A percentile compares a stretch with the other conserved stretches of the same genome.
These are phyloP conservation scores for Aspergillus sergii DNA, from an alignment of 2,329 filamentous ascomycete species.

Conservation along the genomic window DNA sequence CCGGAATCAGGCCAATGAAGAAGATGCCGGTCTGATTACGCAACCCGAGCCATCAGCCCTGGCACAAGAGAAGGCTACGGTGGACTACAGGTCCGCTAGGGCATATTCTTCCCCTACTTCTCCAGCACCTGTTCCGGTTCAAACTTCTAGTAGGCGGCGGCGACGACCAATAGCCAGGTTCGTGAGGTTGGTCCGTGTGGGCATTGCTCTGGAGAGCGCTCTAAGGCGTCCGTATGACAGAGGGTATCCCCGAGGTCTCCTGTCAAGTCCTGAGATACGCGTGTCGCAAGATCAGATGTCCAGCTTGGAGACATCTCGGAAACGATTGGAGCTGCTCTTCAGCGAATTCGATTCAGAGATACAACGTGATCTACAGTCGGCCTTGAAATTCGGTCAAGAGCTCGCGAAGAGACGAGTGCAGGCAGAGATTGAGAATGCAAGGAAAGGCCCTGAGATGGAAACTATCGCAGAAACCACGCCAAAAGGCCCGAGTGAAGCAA, in stretches of 20 bases:
- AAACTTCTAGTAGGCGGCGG: conserved; percentile 5
- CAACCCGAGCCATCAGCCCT: conserved; percentile 16
- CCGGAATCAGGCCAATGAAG: conserved; percentile 20
- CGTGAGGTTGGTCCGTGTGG: conserved; percentile 38
- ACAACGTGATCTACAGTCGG: conserved; percentile 44
- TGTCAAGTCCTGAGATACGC: conserved; percentile 7
- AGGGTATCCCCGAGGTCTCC: not conserved
- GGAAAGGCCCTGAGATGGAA: conserved; percentile 2
- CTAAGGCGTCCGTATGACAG: conserved; percentile 25
- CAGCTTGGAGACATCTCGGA: conserved; percentile 26
- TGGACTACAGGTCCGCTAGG: not conserved
- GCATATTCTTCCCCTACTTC: conserved; percentile 14
- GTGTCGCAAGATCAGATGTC: conserved; percentile 15
- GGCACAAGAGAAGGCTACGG: not conserved
- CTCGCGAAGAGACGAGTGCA: conserved; percentile 40
- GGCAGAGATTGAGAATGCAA: conserved; percentile 13
- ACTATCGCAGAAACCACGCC: not conserved
- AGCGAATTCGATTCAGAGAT: conserved; percentile 40
- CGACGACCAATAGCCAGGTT: conserved; percentile 31
- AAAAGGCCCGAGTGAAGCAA: conserved; percentile 5
- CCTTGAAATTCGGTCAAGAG: conserved; percentile 46
- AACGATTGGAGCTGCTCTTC: conserved; percentile 39
- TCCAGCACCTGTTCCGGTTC: conserved; percentile 13
- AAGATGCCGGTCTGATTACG: conserved; percentile 18
- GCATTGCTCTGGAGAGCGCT: conserved; percentile 40